Percentiles rank a stretch among this genome's conserved stretches.
Conservation (phyloP, 129 eudicot genomes). For the Helianthus tuberosus region DNA sequence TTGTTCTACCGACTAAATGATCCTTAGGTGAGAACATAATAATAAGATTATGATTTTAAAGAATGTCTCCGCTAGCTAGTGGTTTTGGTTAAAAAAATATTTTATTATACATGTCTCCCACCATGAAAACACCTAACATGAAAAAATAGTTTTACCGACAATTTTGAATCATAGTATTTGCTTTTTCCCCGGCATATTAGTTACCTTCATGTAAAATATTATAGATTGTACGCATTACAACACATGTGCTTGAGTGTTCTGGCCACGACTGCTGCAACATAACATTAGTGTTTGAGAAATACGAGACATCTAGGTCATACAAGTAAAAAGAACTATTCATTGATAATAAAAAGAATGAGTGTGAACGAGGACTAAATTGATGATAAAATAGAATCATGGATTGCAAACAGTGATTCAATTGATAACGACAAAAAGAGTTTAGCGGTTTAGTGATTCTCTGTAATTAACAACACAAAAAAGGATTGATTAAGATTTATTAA, state of each 20-base stretch:
- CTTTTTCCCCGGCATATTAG: background rate
- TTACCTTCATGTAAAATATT: background rate
- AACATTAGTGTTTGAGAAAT: too few relatives aligned
- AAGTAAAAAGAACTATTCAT: too few relatives aligned
- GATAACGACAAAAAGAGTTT: background rate
- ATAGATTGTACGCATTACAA: background rate
- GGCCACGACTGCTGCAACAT: too few relatives aligned
- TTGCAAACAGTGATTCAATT: background rate
- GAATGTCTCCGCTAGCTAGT: constrained; percentile 13
- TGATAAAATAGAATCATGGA: background rate
- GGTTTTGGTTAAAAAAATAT: background rate
- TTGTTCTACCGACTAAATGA: constrained; percentile 26
- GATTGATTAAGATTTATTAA: too few relatives aligned
- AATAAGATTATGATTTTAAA: constrained; percentile 16
- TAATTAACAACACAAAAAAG: too few relatives aligned
- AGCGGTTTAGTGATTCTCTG: too few relatives aligned
- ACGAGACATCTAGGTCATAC: too few relatives aligned
- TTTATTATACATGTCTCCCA: constrained; percentile 29
- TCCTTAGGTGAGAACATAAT: constrained; percentile 24
- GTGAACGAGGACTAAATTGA: background rate
- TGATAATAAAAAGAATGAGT: background rate
- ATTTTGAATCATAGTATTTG: constrained; percentile 18
- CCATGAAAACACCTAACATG: constrained; percentile 20
- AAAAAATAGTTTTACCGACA: constrained; percentile 21
- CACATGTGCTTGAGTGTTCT: background rate